phyloP scores from a whole-genome alignment of 2,329 filamentous ascomycete species.

The Zymoseptoria brevis region DNA sequence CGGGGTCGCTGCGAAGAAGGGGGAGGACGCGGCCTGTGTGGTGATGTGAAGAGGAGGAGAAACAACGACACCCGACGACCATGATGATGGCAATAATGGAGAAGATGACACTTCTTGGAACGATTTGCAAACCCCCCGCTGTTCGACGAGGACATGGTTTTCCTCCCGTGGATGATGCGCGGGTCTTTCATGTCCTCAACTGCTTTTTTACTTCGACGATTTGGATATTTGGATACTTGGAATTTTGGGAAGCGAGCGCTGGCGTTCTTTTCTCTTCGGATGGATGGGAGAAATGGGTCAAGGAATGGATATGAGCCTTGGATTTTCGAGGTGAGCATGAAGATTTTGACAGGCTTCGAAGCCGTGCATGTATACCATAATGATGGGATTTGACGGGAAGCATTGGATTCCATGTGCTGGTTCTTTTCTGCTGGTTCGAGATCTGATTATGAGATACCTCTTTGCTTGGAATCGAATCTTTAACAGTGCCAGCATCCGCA shows the following conservation, averaged over 20 bases:
- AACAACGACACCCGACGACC: neutral
- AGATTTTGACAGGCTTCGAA: neutral
- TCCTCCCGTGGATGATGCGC: neutral
- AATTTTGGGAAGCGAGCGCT: neutral
- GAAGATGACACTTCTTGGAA: neutral
- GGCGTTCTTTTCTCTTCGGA: neutral
- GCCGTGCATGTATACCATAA: neutral
- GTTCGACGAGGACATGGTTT: neutral
- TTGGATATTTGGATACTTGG: neutral
- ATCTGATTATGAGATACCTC: too few species aligned
- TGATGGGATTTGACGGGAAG: neutral
- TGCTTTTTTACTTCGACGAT: neutral
- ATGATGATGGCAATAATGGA: neutral
- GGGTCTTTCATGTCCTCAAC: slow-evolving; percentile 1
- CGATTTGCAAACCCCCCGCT: neutral
- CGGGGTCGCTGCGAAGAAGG: neutral
- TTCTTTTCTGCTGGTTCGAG: too few species aligned
- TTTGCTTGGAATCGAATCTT: too few species aligned
- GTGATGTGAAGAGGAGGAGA: neutral
- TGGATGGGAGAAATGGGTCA: neutral
- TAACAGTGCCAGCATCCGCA: too few species aligned
- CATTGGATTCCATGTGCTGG: neutral
- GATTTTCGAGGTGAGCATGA: neutral
- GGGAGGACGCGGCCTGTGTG: neutral
- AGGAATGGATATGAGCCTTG: neutral